Evolutionary conservation across 768 basidiomycete genomes (phyloP).

Genomic region (Termitomyces sp.): DNA sequence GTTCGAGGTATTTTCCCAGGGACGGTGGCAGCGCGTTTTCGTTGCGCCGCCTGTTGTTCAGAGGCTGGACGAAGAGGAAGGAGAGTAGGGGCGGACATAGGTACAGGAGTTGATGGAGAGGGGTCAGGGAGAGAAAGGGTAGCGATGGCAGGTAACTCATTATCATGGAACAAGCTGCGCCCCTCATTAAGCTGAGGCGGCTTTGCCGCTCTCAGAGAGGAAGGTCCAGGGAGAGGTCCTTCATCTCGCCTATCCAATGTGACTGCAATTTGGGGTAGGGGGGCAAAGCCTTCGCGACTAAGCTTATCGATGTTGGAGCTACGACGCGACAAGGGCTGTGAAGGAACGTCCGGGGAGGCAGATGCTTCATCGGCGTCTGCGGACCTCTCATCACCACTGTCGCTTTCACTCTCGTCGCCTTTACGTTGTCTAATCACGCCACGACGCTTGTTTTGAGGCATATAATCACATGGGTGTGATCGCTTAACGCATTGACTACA

Average conservation of each 20-base stretch:
- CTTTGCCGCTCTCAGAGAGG: slow-evolving; percentile 37
- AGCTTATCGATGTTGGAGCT: slow-evolving; percentile 48
- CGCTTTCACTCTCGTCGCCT: slow-evolving; percentile 67
- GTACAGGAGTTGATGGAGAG: slow-evolving; percentile 52
- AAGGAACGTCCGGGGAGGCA: slow-evolving; percentile 57
- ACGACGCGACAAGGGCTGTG: slow-evolving; percentile 46
- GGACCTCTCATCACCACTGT: slow-evolving; percentile 61
- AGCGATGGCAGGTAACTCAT: slow-evolving; percentile 70
- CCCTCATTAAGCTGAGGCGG: slow-evolving; percentile 30
- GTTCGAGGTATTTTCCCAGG: slow-evolving; percentile 60
- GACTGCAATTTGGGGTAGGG: slow-evolving; percentile 39
- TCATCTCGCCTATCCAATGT: slow-evolving; percentile 50
- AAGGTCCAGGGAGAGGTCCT: slow-evolving; percentile 34
- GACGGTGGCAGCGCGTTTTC: slow-evolving; percentile 69
- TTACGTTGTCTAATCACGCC: slow-evolving; percentile 56
- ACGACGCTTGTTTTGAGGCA: slow-evolving; percentile 74
- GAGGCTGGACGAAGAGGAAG: slow-evolving; percentile 66
- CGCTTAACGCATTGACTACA: slow-evolving; percentile 83
- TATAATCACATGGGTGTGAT: slow-evolving; percentile 76
- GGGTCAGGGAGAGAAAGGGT: slow-evolving; percentile 61
- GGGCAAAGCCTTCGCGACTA: slow-evolving; percentile 36
- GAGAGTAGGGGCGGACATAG: slow-evolving; percentile 63
- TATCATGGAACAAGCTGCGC: slow-evolving; percentile 53
- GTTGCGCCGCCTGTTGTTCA: slow-evolving; percentile 64
- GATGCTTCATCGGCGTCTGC: slow-evolving; percentile 50